These are phyloP conservation scores for Pleurotus cornucopiae DNA, from an alignment of 768 basidiomycete genomes.

Conservation along the genomic window DNA sequence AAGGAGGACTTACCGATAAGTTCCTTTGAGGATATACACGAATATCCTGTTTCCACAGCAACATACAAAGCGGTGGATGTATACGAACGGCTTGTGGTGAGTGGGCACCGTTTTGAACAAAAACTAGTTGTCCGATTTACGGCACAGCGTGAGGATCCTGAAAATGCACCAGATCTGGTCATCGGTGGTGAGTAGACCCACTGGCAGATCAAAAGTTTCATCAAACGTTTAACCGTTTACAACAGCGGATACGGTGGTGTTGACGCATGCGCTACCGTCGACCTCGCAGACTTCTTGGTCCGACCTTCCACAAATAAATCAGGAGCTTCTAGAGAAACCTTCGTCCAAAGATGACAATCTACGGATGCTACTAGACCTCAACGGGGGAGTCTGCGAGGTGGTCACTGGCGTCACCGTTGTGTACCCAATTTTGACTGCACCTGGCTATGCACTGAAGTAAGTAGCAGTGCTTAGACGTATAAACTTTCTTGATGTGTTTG, in stretches of 20 bases:
- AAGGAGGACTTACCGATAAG: conserved; percentile 68
- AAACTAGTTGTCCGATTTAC: not conserved
- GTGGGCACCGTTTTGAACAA: conserved; percentile 14
- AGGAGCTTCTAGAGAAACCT: conserved; percentile 91
- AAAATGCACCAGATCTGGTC: conserved; percentile 75
- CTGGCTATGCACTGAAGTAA: conserved; percentile 72
- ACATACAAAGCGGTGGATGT: conserved; percentile 83
- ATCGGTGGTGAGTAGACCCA: conserved; percentile 52
- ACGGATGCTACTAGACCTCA: conserved; percentile 83
- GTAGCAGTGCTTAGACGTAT: not conserved
- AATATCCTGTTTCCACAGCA: conserved; percentile 76
- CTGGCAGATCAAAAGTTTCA: too few relatives aligned
- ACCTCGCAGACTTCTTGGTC: conserved; percentile 54
- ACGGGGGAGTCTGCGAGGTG: conserved; percentile 85
- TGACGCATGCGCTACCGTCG: conserved; percentile 67
- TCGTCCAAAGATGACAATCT: conserved; percentile 71
- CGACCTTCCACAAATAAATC: conserved; percentile 43
- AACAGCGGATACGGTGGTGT: conserved; percentile 92
- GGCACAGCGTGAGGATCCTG: conserved; percentile 40
- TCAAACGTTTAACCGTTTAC: not conserved
- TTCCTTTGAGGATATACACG: conserved; percentile 66
- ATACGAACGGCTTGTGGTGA: conserved; percentile 74
- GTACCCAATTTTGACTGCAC: conserved; percentile 70
- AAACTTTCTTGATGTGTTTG: not conserved
- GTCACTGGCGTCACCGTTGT: conserved; percentile 84